These are phyloP conservation scores for Neolentinus lepideus DNA, from an alignment of 1,284 basidiomycete species.

Conservation along the genomic window DNA sequence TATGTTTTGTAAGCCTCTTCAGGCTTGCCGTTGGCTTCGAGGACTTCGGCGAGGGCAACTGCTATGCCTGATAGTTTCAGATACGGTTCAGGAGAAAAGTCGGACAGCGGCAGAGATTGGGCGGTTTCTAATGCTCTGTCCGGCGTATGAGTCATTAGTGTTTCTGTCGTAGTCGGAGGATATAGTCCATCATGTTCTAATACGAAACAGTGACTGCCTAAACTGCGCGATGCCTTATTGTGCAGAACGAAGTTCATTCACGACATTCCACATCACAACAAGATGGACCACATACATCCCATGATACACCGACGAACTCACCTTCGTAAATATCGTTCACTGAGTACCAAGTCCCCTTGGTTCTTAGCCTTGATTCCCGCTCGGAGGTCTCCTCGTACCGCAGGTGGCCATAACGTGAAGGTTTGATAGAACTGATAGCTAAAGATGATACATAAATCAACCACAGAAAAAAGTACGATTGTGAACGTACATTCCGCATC, in stretches of 20 bases:
- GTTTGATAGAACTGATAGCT: constrained; percentile 59
- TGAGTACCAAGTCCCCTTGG: constrained; percentile 49
- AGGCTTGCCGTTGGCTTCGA: constrained; percentile 39
- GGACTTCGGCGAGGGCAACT: constrained; percentile 51
- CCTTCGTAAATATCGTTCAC: constrained; percentile 48
- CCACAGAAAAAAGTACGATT: constrained; percentile 6
- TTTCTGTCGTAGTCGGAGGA: no score
- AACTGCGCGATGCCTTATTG: no score
- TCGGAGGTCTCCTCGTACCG: constrained; percentile 56
- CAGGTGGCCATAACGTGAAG: constrained; percentile 59
- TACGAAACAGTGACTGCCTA: not conserved
- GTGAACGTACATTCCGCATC: constrained; percentile 47
- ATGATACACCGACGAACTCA: constrained; percentile 23
- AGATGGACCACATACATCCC: not conserved
- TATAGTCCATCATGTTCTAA: not conserved
- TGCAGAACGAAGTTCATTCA: not conserved
- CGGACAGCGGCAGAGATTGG: constrained; percentile 37
- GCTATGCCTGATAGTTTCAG: constrained; percentile 71
- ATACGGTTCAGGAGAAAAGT: constrained; percentile 44
- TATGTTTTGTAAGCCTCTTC: constrained; percentile 49
- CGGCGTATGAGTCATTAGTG: constrained; percentile 4
- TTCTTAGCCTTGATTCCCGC: constrained; percentile 58
- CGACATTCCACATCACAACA: not conserved
- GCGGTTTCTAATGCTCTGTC: constrained; percentile 59
- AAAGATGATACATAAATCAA: constrained; percentile 6